Base-by-base conservation (phyloP, 345 rosid species). In the Salix caprea region DNA sequence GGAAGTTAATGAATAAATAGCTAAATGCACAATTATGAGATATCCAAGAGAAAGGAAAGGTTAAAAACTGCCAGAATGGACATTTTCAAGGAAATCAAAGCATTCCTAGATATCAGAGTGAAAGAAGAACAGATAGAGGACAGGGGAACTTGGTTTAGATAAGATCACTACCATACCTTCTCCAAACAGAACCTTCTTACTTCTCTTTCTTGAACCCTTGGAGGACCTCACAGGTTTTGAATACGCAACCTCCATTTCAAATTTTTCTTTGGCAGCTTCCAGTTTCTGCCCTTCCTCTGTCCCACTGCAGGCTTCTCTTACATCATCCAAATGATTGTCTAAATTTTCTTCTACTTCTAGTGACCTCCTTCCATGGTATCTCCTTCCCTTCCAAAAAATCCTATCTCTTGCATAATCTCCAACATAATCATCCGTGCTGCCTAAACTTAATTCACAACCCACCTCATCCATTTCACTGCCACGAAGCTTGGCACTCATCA, bases 221-320 rank as follows among this genome's bases (percentile, higher is more conserved):
- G 78, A 46, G 40, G 78, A 44, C 72, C 83, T 86, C 71, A 82
- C 77, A 85, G 66, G 61, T 83, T 84, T 78, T 78, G 76, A 42
- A 40, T 56, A 61, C 23, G 26, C 50, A 67, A 68, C 48, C 68
- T 85, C 89, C 69, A 76, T 67, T 78, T 85, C 88, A 69, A 87
- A 72, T 73, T 84, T 84, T 69, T 87, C 94, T 79, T 82, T 83
- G 65, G n/a, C 61, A 75, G 71, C 75, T 56, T 82, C 77, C 78
- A 87, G 58, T 44, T 86, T 82, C 78, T 85, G 76, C 77, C 93
- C 96, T 88, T 90, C 90, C 61, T 92, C 91, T 69, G 96, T 91
- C 73, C 94, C 97, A 61, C 97, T 96, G 82, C 94, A 88, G 46
- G 95, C 95, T 86, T 87, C 98, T 67, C 87, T 90, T 64, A 86